Evolutionary conservation across 2,329 filamentous ascomycete genomes (phyloP).

Genomic region (Colletotrichum viniferum): DNA sequence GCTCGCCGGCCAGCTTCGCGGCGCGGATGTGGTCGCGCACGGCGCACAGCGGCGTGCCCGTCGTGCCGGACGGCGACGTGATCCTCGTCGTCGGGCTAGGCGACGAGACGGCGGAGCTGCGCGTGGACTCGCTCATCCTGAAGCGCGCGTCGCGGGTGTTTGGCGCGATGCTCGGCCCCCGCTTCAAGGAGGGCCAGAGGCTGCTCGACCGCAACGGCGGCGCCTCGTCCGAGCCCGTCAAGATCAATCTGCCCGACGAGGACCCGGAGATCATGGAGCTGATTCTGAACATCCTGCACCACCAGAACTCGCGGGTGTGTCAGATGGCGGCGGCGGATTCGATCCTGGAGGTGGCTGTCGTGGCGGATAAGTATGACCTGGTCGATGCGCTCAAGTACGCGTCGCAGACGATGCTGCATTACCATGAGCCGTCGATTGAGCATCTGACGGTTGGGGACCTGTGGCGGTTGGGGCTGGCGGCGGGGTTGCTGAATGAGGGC

Average conservation of each 20-base stretch:
- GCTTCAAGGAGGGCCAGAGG: conserved; percentile 26
- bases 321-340: conserved; percentile 27
- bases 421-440: conserved; percentile 17
- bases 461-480: conserved; percentile 16
- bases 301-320: conserved; percentile 29
- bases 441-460: conserved; percentile 18
- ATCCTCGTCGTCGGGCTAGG: conserved; percentile 26
- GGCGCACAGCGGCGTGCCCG: conserved; percentile 5
- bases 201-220: conserved; percentile 12
- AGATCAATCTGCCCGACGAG: conserved; percentile 34
- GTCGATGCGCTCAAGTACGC: conserved; percentile 14
- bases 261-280: conserved; percentile 33
- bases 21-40: conserved; percentile 20
- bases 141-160: conserved; percentile 30
- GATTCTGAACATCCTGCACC: conserved; percentile 36
- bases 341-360: conserved; percentile 30
- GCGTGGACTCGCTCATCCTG: conserved; percentile 25
- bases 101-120: conserved; percentile 14
- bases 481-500: conserved; percentile 14
- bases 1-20: conserved; percentile 17
- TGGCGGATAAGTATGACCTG: conserved; percentile 32
- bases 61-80: conserved; percentile 24
- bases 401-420: conserved; percentile 16
- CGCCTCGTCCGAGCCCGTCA: conserved; percentile 6
- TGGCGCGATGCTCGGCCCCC: conserved; percentile 27